Percentiles rank a stretch among this genome's conserved stretches.
phyloP scores from a whole-genome alignment of 2,329 filamentous ascomycete species.

The Colletotrichum kahawae region DNA sequence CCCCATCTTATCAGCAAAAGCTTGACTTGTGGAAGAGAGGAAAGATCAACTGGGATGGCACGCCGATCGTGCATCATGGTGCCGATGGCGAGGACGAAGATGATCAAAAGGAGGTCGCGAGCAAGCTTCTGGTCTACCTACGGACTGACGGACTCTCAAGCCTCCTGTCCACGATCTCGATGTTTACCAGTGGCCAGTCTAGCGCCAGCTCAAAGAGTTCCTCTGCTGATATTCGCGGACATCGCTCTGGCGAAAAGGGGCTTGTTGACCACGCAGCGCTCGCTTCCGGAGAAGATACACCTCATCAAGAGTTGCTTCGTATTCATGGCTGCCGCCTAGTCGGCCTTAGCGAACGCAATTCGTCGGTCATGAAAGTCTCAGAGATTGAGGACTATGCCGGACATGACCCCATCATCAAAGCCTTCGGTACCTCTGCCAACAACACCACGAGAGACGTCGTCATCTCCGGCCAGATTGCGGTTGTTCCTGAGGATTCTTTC shows the following conservation, averaged over 20 bases:
- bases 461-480: slow-evolving; percentile 73
- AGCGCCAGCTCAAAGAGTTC: background rate
- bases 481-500: slow-evolving; percentile 74
- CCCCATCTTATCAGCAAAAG: slow-evolving; percentile 62
- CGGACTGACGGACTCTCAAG: slow-evolving; percentile 72
- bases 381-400: slow-evolving; percentile 71
- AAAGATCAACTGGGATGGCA: slow-evolving; percentile 75
- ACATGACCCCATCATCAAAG: slow-evolving; percentile 79
- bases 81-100: slow-evolving; percentile 36
- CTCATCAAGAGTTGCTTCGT: slow-evolving; percentile 63
- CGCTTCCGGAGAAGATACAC: background rate
- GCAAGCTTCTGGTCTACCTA: slow-evolving; percentile 39
- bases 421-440: slow-evolving; percentile 66
- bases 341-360: slow-evolving; percentile 82
- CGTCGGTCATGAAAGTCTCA: slow-evolving; percentile 83
- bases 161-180: slow-evolving; percentile 84
- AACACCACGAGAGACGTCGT: slow-evolving; percentile 69
- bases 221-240: background rate
- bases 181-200: slow-evolving; percentile 52
- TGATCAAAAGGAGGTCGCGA: slow-evolving; percentile 26
- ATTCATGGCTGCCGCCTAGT: slow-evolving; percentile 79
- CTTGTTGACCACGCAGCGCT: slow-evolving; percentile 7
- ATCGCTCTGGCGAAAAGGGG: background rate
- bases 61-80: slow-evolving; percentile 33
- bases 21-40: slow-evolving; percentile 70